Conservation (phyloP, 1,139 yeast genomes). For the Pichia sp. region DNA sequence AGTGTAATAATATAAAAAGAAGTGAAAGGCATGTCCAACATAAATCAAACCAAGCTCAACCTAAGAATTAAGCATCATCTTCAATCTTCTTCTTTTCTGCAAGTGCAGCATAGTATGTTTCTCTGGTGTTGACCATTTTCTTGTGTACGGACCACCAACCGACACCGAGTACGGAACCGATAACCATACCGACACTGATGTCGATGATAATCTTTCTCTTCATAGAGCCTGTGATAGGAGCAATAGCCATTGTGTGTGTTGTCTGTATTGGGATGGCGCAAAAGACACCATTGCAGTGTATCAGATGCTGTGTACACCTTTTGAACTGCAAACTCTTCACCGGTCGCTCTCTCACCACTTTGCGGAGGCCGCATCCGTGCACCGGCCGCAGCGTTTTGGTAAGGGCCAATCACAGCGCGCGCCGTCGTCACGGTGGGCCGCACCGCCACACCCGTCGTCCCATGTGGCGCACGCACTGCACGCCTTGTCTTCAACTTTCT, state of each 20-base stretch:
- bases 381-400: background rate
- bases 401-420: background rate
- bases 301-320: background rate
- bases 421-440: background rate
- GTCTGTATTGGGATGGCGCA: background rate
- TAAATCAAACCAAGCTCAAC: background rate
- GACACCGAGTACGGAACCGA: slow-evolving; percentile 48
- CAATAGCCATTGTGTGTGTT: slow-evolving; percentile 48
- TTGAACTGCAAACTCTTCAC: background rate
- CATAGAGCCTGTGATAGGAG: slow-evolving; percentile 84
- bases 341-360: background rate
- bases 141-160: slow-evolving; percentile 77
- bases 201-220: slow-evolving; percentile 81
- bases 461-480: background rate
- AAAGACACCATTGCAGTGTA: background rate
- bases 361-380: background rate
- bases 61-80: slow-evolving; percentile 24
- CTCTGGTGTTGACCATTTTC: slow-evolving; percentile 67
- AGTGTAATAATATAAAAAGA: background rate
- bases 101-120: slow-evolving; percentile 73
- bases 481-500: no score
- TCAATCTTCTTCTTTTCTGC: slow-evolving; percentile 69
- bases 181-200: slow-evolving; percentile 51
- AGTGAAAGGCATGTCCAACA: background rate
- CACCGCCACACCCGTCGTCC: background rate